Evolutionary conservation across 2,329 filamentous ascomycete species (phyloP).

Genomic region (Furcasterigmium furcatum): DNA sequence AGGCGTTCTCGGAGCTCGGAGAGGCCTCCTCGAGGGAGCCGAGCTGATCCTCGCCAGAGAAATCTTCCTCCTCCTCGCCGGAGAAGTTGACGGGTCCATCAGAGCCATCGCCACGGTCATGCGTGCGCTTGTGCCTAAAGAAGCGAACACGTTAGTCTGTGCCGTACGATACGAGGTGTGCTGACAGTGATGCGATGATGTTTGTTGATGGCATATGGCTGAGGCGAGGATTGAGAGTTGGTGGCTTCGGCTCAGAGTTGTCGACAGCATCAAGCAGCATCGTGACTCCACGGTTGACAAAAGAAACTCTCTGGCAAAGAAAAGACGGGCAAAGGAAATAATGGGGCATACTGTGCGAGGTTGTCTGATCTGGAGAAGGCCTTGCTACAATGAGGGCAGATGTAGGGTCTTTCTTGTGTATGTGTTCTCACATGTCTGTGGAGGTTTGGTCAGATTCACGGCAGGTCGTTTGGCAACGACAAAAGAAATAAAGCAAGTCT

Average conservation of each 20-base stretch:
- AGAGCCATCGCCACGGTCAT: conserved; percentile 61
- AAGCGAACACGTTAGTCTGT: conserved; percentile 35
- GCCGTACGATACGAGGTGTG: conserved; percentile 5
- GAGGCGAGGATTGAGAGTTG: conserved; percentile 25
- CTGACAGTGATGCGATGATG: conserved; percentile 7
- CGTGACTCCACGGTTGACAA: conserved; percentile 8
- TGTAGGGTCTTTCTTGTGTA: conserved; percentile 97
- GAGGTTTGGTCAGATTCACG: conserved; percentile 44
- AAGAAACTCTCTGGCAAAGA: conserved; percentile 16
- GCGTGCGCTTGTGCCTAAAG: conserved; percentile 79
- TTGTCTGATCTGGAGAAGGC: conserved; percentile 98
- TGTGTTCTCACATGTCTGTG: conserved; percentile 95
- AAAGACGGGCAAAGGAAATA: conserved; percentile 28
- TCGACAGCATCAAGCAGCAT: conserved; percentile 4
- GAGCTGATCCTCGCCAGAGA: conserved; percentile 77
- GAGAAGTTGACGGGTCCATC: conserved; percentile 60
- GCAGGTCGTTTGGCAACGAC: conserved; percentile 30
- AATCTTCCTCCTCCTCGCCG: conserved; percentile 84
- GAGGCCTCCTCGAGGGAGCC: conserved; percentile 78
- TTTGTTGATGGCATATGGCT: conserved; percentile 27
- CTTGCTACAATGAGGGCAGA: conserved; percentile 97
- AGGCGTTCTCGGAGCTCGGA: conserved; percentile 66
- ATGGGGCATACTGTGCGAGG: conserved; percentile 80
- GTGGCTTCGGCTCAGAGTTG: conserved; percentile 19
- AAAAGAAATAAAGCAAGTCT: conserved; percentile 46